phyloP scores from a whole-genome alignment of 257 asterid genomes.

The Pogostemon cablin region DNA sequence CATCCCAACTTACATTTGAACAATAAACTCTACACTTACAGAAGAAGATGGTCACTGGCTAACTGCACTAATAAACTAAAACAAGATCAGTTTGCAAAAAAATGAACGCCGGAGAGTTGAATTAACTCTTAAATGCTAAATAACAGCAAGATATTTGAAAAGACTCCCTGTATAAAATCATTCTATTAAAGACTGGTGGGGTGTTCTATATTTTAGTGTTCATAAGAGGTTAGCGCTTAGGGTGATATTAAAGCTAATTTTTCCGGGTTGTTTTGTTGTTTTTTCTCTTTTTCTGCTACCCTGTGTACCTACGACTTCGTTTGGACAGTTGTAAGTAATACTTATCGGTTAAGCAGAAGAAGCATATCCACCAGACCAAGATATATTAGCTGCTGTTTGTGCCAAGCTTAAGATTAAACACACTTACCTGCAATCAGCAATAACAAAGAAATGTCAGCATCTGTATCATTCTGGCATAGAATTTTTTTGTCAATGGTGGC shows the following conservation, averaged over 20 bases:
- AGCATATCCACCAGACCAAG: slow-evolving; percentile 14
- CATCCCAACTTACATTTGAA: slow-evolving; percentile 11
- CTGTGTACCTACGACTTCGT: background rate
- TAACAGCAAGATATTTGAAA: background rate
- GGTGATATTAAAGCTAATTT: background rate
- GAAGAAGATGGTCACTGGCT: background rate
- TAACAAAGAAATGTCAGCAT: background rate
- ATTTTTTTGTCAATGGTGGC: background rate
- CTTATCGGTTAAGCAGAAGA: background rate
- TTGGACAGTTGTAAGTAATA: background rate
- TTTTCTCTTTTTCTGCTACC: background rate
- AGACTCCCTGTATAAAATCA: background rate
- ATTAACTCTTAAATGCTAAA: background rate
- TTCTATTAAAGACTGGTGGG: slow-evolving; percentile 10
- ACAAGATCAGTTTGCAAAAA: slow-evolving; percentile 2
- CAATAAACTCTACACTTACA: background rate
- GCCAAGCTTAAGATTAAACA: background rate
- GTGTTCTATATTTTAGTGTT: background rate
- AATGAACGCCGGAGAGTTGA: background rate
- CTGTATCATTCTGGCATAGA: background rate
- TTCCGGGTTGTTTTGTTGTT: background rate
- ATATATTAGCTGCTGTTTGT: slow-evolving; percentile 1
- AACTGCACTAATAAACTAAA: slow-evolving; percentile 9
- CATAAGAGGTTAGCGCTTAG: slow-evolving; percentile 9
- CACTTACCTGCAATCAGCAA: slow-evolving; percentile 16